Conservation (phyloP, 176 grass and related monocot species). For the Microstegium vimineum region DNA sequence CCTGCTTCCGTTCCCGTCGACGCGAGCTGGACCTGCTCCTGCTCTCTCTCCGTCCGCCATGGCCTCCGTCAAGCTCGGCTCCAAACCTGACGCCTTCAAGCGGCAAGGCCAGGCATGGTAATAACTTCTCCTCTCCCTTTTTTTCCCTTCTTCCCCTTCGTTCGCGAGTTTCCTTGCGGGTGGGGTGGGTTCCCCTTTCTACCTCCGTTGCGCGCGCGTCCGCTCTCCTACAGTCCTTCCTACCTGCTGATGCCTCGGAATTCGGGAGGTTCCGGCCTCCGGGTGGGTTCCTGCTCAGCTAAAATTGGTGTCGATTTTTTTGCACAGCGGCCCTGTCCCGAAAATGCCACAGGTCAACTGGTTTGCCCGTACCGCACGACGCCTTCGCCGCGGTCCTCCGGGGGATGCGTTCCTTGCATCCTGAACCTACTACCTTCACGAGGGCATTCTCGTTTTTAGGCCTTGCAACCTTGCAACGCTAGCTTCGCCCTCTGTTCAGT, state of each 20-base stretch:
- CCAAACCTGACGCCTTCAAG: conserved; percentile 80
- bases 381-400: neutral
- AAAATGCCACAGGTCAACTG: neutral
- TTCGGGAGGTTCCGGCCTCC: neutral
- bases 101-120: conserved; percentile 86
- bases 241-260: neutral
- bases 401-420: neutral
- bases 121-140: neutral
- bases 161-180: neutral
- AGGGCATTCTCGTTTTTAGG: neutral
- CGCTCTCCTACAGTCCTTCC: neutral
- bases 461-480: neutral
- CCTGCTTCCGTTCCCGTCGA: neutral
- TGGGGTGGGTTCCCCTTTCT: neutral
- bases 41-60: conserved; percentile 1
- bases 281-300: neutral
- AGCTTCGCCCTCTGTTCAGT: neutral
- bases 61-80: conserved; percentile 72
- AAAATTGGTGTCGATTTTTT: neutral
- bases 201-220: neutral
- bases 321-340: too few relatives aligned
- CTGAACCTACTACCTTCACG: neutral
- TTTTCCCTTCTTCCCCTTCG: neutral
- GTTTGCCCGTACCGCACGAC: neutral
- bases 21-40: neutral